Evolutionary conservation across 2,329 filamentous ascomycete genomes (phyloP), one percentile per base, ranked within the genome.

Genomic region (Ceratocystis papillata): DNA sequence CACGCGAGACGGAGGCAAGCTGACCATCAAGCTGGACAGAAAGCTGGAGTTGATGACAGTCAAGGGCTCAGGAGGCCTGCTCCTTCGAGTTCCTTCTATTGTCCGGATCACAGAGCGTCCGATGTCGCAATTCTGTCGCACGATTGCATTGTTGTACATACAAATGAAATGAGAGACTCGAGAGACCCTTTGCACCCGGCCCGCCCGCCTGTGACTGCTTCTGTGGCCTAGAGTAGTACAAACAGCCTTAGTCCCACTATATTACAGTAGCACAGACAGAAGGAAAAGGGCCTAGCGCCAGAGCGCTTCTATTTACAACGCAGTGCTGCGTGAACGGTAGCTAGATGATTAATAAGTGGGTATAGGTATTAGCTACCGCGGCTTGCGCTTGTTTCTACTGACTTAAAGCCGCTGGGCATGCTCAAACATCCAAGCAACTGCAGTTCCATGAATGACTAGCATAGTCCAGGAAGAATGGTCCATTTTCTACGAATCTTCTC

Each of bases 401-500:
- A 41, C 5, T 12, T 3, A 41, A 41, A 41, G 37, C 37, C 10
- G 12, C 10, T 7, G 6, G 1, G 30, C 30, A 33, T 33, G 30
- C 30, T 33, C 10, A 15, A 12, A 41, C 37, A 41, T 12, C 37
- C 37, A 41, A 15, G 3, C 37, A n/a, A 8, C 55, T 1, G 4
- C 48, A 53, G 10, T 0, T 15, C 3, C 22, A 53, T 55, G 2
- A 12, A 55, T 15, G 17, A 33, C 59, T 67, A 72, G 53, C 69
- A 81, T 30, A 87, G 69, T 25, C 80, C 80, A 8, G 82, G 82
- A 63, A 85, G 77, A 44, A 93, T 83, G 4, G 89, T 89, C 77
- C 89, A 92, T 73, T 86, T 84, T 37, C 81, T 82, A 62, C 83
- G 83, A 69, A 96, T 83, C 76, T 87, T 88, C 62, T 95, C 87